A percentile compares a stretch with the other conserved stretches of the same genome.
Conservation (phyloP, 106 monocot genomes). For the Acorus gramineus region DNA sequence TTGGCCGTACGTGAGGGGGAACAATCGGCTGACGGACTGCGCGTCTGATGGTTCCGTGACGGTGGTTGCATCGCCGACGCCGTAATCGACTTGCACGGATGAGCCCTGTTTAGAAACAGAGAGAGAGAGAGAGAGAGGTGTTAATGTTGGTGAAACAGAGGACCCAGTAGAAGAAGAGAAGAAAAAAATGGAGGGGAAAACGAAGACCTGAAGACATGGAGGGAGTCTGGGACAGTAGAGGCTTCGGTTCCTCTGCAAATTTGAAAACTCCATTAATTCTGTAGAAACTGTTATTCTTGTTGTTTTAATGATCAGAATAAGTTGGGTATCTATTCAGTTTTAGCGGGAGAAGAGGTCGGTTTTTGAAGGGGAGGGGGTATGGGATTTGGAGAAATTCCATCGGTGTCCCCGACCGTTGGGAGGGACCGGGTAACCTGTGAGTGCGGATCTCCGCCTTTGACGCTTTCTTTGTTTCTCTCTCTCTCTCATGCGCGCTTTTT, state of each 20-base stretch:
- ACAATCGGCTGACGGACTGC: constrained; percentile 28
- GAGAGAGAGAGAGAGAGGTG: not conserved
- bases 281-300: too few relatives aligned
- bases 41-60: constrained; percentile 32
- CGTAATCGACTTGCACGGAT: constrained; percentile 14
- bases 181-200: not conserved
- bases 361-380: too few relatives aligned
- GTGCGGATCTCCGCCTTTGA: too few relatives aligned
- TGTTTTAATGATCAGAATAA: too few relatives aligned
- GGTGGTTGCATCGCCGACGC: constrained; percentile 24
- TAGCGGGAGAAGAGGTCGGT: too few relatives aligned
- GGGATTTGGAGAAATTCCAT: too few relatives aligned
- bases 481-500: too few relatives aligned
- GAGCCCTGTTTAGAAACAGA: constrained; percentile 4
- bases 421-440: too few relatives aligned
- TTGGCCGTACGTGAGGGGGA: constrained; percentile 39
- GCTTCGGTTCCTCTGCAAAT: constrained; percentile 28
- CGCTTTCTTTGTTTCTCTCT: too few relatives aligned
- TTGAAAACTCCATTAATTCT: constrained; percentile 23
- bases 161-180: not conserved
- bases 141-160: not conserved
- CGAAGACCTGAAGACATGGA: constrained; percentile 24
- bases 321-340: too few relatives aligned
- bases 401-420: too few relatives aligned
- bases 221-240: constrained; percentile 27